Evolutionary conservation across 2,329 filamentous ascomycete genomes (phyloP), one percentile per base, ranked within the genome.

Genomic region (Diaporthe sp.): DNA sequence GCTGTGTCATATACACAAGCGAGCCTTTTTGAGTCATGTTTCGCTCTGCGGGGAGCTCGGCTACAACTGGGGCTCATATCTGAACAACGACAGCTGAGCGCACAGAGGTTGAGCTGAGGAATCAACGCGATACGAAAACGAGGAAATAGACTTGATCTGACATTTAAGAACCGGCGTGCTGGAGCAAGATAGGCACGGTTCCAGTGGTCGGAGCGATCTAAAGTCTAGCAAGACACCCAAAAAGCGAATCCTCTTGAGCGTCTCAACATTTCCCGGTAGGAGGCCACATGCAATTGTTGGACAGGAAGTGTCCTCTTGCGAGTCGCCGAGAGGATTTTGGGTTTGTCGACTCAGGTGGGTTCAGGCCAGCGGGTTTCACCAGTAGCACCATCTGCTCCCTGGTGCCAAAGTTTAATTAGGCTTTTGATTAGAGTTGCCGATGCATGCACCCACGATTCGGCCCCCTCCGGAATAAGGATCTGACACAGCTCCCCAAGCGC

Each of bases 291-390:
- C 47, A 28, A 39, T 28, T 55, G 65, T 70, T 42, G 65, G 37
- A 47, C 34, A 34, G 17, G 8, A 34, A 1, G 49, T 31, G n/a
- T 17, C 39, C 39, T 47, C 60, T 5, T 28, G 37, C 47, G 65
- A 70, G 49, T 70, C 65, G 34, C 31, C 63, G 31, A 39, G 65
- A 28, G 6, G 31, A 53, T 68, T 68, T 68, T 68, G 65, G 65
- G 65, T 68, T 68, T 68, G 31, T 42, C 49, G 49, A 70, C 49
- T 70, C 65, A 55, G 15, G 47, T 70, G 47, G 34, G 49, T 70
- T 70, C 65, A 70, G 65, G 15, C 47, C 65, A 22, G 65, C 65
- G 49, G 65, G 65, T 70, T 70, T 70, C 65, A 70, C 49, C 65
- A 55, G 34, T 20, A 55, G 17, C 51, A 39, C 34, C 65, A 49